These are phyloP conservation scores for Ambrosia artemisiifolia DNA, from an alignment of 129 eudicot genomes.

Conservation along the genomic window DNA sequence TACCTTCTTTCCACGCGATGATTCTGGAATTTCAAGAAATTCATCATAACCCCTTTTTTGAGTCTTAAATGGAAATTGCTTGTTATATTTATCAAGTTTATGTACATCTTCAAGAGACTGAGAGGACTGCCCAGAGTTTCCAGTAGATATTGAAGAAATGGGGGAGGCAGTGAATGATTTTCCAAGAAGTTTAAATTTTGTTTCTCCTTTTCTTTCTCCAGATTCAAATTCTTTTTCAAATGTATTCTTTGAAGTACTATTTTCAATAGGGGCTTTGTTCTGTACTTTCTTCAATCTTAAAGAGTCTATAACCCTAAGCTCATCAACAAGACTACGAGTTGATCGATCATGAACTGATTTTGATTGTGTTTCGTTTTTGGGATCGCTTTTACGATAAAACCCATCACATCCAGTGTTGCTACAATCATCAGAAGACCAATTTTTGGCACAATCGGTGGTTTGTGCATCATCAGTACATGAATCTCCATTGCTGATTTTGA, in stretches of 20 bases:
- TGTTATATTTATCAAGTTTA: slow-evolving; percentile 19
- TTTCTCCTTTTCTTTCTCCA: slow-evolving; percentile 37
- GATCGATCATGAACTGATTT: slow-evolving; percentile 24
- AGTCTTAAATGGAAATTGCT: slow-evolving; percentile 19
- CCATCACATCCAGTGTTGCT: slow-evolving; percentile 34
- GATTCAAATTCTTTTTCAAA: slow-evolving; percentile 25
- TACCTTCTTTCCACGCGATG: slow-evolving; percentile 34
- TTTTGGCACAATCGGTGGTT: slow-evolving; percentile 26
- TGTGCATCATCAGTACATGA: slow-evolving; percentile 52
- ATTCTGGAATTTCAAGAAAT: slow-evolving; percentile 29
- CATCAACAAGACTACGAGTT: slow-evolving; percentile 46
- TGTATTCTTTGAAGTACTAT: slow-evolving; percentile 15
- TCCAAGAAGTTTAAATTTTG: slow-evolving; percentile 38
- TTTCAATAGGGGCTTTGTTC: slow-evolving; percentile 23
- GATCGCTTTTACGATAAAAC: slow-evolving; percentile 23
- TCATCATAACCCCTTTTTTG: slow-evolving; percentile 26
- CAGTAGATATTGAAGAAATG: slow-evolving; percentile 31
- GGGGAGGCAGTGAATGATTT: slow-evolving; percentile 31
- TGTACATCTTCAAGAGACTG: slow-evolving; percentile 25
- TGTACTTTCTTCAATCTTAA: slow-evolving; percentile 34
- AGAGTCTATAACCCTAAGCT: slow-evolving; percentile 45
- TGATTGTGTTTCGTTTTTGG: slow-evolving; percentile 18
- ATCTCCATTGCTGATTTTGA: slow-evolving; percentile 41
- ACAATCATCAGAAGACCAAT: slow-evolving; percentile 51
- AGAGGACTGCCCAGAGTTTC: slow-evolving; percentile 34